Evolutionary conservation across 2,329 filamentous ascomycete species (phyloP).

Genomic region (Zalaria obscura): DNA sequence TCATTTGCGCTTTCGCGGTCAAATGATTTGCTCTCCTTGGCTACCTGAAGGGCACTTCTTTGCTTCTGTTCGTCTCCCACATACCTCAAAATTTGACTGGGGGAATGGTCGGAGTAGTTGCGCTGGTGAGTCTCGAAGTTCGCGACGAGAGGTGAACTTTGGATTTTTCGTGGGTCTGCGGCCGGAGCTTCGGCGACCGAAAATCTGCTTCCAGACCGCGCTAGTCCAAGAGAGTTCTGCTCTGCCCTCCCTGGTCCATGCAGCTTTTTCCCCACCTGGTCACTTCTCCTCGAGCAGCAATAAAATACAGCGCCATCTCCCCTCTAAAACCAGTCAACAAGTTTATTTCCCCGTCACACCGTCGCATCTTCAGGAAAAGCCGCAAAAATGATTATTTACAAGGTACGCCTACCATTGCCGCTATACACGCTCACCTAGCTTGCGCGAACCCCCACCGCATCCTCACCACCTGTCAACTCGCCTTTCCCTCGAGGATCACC

Average conservation of each 20-base stretch:
- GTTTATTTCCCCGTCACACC: too few species aligned
- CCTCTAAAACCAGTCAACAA: constrained; percentile 4
- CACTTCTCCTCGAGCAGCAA: neutral
- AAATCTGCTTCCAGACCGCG: constrained; percentile 1
- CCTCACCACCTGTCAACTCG: neutral
- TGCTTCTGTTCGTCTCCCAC: constrained; percentile 9
- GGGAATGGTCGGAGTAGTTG: constrained; percentile 2
- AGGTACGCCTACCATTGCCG: constrained; percentile 25
- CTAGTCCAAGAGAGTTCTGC: neutral
- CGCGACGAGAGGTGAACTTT: neutral
- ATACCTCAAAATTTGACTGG: constrained; percentile 17
- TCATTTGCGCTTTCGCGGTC: constrained; percentile 18
- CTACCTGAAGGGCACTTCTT: constrained; percentile 37
- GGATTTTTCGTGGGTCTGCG: too few species aligned
- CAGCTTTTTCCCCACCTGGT: neutral
- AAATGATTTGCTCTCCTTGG: constrained; percentile 31
- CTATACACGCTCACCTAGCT: neutral
- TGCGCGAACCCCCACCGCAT: constrained; percentile 5
- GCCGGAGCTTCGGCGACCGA: too few species aligned
- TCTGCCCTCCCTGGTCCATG: constrained; percentile 1
- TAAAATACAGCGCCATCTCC: neutral
- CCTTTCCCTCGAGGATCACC: neutral
- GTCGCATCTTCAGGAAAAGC: constrained; percentile 1
- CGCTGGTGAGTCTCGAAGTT: constrained; percentile 5
- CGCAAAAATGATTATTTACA: constrained; percentile 43